These are phyloP conservation scores for Elasticomyces elasticus DNA, from an alignment of 495 filamentous ascomycete species.

Conservation along the genomic window DNA sequence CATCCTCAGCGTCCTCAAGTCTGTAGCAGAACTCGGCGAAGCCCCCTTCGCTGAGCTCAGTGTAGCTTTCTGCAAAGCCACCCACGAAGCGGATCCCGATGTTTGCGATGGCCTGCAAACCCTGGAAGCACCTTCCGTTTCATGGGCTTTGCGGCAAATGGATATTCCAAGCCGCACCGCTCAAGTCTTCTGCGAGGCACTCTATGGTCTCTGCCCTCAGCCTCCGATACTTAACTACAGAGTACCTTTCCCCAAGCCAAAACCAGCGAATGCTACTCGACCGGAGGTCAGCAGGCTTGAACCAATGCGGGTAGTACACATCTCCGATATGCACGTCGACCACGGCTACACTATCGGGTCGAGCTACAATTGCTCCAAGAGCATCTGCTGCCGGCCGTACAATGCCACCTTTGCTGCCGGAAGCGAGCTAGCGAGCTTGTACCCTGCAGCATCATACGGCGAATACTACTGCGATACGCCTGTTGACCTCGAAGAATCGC, in stretches of 20 bases:
- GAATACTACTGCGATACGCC: constrained; percentile 45
- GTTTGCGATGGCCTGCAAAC: constrained; percentile 4
- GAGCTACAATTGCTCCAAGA: constrained; percentile 44
- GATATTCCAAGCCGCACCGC: constrained; percentile 39
- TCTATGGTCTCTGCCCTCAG: constrained; percentile 42
- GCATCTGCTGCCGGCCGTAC: constrained; percentile 46
- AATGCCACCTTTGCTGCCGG: constrained; percentile 36
- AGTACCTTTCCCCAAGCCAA: constrained; percentile 37
- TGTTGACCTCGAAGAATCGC: constrained; percentile 40
- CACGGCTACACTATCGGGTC: constrained; percentile 41
- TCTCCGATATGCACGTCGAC: constrained; percentile 49
- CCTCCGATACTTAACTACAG: constrained; percentile 36
- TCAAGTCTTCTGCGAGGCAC: constrained; percentile 38
- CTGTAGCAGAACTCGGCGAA: neutral
- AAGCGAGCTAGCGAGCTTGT: constrained; percentile 23
- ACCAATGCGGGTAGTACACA: constrained; percentile 45
- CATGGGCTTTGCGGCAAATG: constrained; percentile 39
- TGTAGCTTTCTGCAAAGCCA: neutral
- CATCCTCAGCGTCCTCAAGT: constrained; percentile 2
- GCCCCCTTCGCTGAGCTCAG: neutral
- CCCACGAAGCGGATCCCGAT: neutral
- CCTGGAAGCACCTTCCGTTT: constrained; percentile 41
- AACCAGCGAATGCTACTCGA: constrained; percentile 30
- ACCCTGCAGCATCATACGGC: constrained; percentile 41
- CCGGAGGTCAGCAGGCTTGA: constrained; percentile 38